phyloP scores from a whole-genome alignment of 1,139 yeast genomes.

The Candida gigantensis region DNA sequence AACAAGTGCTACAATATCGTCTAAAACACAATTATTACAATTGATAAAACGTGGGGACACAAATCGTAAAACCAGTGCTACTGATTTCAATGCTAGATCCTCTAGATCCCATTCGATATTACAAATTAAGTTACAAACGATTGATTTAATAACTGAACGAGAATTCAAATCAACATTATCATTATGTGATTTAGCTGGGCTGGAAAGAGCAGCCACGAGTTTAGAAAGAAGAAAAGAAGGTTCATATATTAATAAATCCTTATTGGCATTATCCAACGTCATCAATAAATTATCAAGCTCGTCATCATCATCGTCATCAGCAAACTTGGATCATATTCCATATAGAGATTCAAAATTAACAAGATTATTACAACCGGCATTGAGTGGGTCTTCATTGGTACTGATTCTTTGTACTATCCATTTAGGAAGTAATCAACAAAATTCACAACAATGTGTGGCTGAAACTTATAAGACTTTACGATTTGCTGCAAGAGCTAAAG shows the following conservation, averaged over 20 bases:
- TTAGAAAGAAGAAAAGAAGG: constrained; percentile 89
- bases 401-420: constrained; percentile 85
- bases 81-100: constrained; percentile 82
- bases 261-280: constrained; percentile 86
- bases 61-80: constrained; percentile 78
- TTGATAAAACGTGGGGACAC: constrained; percentile 70
- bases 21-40: constrained; percentile 60
- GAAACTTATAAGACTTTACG: constrained; percentile 87
- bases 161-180: constrained; percentile 67
- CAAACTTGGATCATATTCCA: constrained; percentile 65
- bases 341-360: constrained; percentile 92
- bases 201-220: constrained; percentile 86
- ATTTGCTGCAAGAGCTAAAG: constrained; percentile 92
- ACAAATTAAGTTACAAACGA: constrained; percentile 59
- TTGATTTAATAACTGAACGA: constrained; percentile 39
- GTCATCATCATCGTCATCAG: constrained; percentile 15
- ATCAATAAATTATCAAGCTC: constrained; percentile 68
- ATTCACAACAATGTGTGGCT: constrained; percentile 48
- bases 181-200: constrained; percentile 93
- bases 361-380: constrained; percentile 83
- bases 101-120: constrained; percentile 92
- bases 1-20: constrained; percentile 55
- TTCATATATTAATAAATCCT: constrained; percentile 84
- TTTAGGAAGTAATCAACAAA: constrained; percentile 41
- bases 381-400: constrained; percentile 85